phyloP scores from a whole-genome alignment of 306 rosid species.

The Gastrolobium villosum region DNA sequence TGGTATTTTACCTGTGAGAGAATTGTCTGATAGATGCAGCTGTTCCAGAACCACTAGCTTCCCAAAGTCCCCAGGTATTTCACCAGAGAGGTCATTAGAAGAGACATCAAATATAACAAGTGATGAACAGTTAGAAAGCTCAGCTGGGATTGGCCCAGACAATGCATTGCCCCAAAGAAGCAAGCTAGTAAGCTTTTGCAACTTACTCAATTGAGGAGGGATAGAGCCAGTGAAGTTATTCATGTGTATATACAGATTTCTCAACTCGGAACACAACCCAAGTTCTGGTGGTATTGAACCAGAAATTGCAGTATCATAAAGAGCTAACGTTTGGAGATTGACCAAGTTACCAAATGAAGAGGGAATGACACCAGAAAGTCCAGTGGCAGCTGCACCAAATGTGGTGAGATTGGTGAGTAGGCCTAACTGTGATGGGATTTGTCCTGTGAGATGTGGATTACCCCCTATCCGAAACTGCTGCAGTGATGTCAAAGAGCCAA shows the following conservation, averaged over 20 bases:
- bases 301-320: constrained; percentile 82
- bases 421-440: constrained; percentile 79
- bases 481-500: constrained; percentile 81
- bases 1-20: constrained; percentile 73
- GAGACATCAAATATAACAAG: constrained; percentile 85
- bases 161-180: constrained; percentile 86
- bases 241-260: constrained; percentile 83
- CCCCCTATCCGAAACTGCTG: constrained; percentile 94
- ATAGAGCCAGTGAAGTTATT: constrained; percentile 84
- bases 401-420: constrained; percentile 84
- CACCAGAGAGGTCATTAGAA: constrained; percentile 80
- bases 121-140: constrained; percentile 86
- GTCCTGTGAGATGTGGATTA: constrained; percentile 82
- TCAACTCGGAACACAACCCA: constrained; percentile 84
- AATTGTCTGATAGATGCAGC: constrained; percentile 92
- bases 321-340: constrained; percentile 84
- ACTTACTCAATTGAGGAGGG: constrained; percentile 77
- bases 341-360: constrained; percentile 85
- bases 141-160: constrained; percentile 81
- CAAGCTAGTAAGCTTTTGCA: constrained; percentile 86
- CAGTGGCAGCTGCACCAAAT: constrained; percentile 94
- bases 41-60: constrained; percentile 81
- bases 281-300: constrained; percentile 85
- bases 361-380: constrained; percentile 86
- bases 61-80: constrained; percentile 83